Evolutionary conservation across 2,329 filamentous ascomycete species (phyloP).

Genomic region (Aspergillus pseudonomiae): DNA sequence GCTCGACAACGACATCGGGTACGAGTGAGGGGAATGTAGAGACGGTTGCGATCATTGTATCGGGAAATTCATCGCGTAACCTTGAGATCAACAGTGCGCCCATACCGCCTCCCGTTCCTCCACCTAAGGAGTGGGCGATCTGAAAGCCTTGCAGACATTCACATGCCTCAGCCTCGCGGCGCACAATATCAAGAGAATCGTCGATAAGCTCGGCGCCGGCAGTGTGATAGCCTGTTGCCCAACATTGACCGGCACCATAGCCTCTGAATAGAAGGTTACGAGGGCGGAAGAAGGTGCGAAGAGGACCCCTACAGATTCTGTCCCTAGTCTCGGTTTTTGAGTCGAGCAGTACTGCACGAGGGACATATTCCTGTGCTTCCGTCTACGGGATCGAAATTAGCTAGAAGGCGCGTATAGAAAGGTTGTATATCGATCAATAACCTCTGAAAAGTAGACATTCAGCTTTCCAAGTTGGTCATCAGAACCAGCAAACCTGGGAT

Average conservation of each 20-base stretch:
- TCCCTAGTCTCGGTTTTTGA: constrained; percentile 99
- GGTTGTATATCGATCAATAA: no score
- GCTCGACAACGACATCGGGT: constrained; percentile 98
- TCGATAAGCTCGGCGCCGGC: constrained; percentile 99
- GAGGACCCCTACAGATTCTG: constrained; percentile 94
- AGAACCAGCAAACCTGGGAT: constrained; percentile 85
- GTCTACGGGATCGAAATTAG: background rate
- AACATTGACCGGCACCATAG: constrained; percentile 99
- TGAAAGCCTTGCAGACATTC: constrained; percentile 99
- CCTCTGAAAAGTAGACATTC: constrained; percentile 98
- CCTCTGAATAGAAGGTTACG: constrained; percentile 99
- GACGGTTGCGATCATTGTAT: constrained; percentile 99
- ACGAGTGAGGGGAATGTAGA: constrained; percentile 97
- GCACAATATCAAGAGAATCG: constrained; percentile 96
- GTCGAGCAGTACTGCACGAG: constrained; percentile 98
- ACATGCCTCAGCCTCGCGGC: constrained; percentile 96
- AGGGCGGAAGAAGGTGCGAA: constrained; percentile 98
- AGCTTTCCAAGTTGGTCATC: constrained; percentile 99
- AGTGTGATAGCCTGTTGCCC: constrained; percentile 99
- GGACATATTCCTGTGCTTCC: constrained; percentile 97
- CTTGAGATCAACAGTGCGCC: constrained; percentile 99
- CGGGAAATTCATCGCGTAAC: constrained; percentile 99
- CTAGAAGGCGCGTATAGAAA: no score
- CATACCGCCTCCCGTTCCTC: constrained; percentile 99
- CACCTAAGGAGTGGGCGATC: constrained; percentile 99